phyloP scores from a whole-genome alignment of 2,329 filamentous ascomycete genomes.

The Sclerotinia subarctica region DNA sequence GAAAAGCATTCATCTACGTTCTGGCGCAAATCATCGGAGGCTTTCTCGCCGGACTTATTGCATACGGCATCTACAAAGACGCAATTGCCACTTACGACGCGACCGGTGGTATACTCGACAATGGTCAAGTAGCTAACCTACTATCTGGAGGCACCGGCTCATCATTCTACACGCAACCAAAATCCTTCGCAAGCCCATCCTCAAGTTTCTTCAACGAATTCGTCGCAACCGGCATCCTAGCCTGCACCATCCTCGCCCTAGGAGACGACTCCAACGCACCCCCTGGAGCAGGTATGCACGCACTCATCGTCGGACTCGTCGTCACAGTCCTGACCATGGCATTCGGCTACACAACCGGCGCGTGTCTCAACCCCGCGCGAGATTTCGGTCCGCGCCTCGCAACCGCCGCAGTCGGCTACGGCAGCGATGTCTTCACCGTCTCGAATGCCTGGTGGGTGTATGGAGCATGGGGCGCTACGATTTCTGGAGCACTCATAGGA shows the following conservation, averaged over 20 bases:
- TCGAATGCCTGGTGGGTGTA: conserved; percentile 43
- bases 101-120: conserved; percentile 1
- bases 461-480: conserved; percentile 43
- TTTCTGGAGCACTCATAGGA: conserved; percentile 43
- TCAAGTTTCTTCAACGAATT: conserved; percentile 49
- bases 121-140: background rate
- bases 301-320: conserved; percentile 48
- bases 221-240: conserved; percentile 43
- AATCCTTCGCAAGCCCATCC: conserved; percentile 31
- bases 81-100: conserved; percentile 22
- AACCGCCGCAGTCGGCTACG: conserved; percentile 45
- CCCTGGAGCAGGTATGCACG: conserved; percentile 50
- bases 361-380: conserved; percentile 47
- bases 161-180: conserved; percentile 17
- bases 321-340: conserved; percentile 40
- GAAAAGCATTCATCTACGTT: conserved; percentile 50
- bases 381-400: conserved; percentile 50
- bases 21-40: conserved; percentile 51
- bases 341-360: conserved; percentile 48
- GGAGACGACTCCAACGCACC: conserved; percentile 48
- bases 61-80: conserved; percentile 39
- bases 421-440: conserved; percentile 40
- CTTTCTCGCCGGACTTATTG: conserved; percentile 47
- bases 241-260: conserved; percentile 44
- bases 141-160: conserved; percentile 4